Percentiles rank a stretch among this genome's conserved stretches.
Conservation (phyloP, 2,329 filamentous ascomycete species). For the Ambrosiella beaveri region DNA sequence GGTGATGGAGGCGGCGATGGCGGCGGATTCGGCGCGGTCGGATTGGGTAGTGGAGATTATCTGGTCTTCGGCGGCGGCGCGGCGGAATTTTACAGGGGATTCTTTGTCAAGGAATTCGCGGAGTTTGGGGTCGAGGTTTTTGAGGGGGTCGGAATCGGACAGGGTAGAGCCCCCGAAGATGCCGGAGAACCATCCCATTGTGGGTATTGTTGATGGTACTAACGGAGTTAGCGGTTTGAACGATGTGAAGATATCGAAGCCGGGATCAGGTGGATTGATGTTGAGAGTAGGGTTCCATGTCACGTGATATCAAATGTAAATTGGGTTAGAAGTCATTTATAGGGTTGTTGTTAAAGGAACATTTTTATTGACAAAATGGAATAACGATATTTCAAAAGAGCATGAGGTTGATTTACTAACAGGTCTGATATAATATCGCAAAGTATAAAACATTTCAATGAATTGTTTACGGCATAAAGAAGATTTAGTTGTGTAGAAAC, state of each 20-base stretch:
- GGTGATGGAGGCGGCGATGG: constrained; percentile 6
- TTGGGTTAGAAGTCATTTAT: neutral
- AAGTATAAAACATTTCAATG: too few species aligned
- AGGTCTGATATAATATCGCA: too few species aligned
- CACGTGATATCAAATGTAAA: neutral
- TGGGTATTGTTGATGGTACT: neutral
- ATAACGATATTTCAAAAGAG: neutral
- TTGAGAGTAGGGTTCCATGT: neutral
- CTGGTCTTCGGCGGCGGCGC: constrained; percentile 16
- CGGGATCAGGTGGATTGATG: neutral
- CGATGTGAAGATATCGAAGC: neutral
- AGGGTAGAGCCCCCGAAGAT: constrained; percentile 26
- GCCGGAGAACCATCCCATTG: constrained; percentile 42
- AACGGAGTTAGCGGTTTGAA: neutral
- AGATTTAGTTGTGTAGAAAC: too few species aligned
- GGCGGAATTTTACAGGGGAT: constrained; percentile 52
- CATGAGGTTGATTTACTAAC: too few species aligned
- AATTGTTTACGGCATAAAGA: too few species aligned
- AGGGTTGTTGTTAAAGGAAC: neutral
- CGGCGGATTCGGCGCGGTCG: constrained; percentile 9
- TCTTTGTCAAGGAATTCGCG: constrained; percentile 74
- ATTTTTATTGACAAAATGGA: neutral
- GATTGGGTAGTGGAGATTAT: neutral
- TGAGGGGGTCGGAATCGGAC: constrained; percentile 39
- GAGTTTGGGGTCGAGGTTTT: constrained; percentile 64